Base-by-base conservation (phyloP, 331 rosid species). In the Spiraea crenata region DNA sequence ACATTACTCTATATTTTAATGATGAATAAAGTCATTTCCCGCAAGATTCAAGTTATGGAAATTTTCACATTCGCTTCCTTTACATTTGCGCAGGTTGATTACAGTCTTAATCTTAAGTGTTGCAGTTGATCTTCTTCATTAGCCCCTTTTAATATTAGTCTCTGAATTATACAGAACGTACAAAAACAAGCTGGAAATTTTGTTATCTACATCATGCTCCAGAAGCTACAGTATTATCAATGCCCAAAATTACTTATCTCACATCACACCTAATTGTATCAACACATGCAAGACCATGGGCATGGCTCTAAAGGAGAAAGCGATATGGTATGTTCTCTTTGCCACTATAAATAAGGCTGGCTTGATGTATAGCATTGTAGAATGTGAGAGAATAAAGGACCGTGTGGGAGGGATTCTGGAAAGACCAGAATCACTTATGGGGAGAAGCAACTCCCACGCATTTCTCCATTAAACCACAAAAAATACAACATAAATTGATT, bases 271-370 rank as follows among this genome's bases (percentile, higher is more conserved):
- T 34, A 37, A 65, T 31, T 57, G 54, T 55, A 70, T 44, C 74
- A 44, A 17, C 64, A 70, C 74, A 11, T 57, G 42, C 65, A 44
- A 56, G 65, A 37, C 57, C 65, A 44, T 46, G 55, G 66, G n/a
- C 65, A 31, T 70, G 5, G 54, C 35, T 37, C 9, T 6, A 57
- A n/a, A 14, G 44, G 57, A 59, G 37, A 57, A 45, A 11, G 17
- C 38, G 3, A 5, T 39, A 12, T 70, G 65, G 55, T 70, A 46
- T 45, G 66, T 57, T 31, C 9, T 57, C 35, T n/a, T 1, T 44
- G 45, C 3, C 16, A 44, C n/a, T 41, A 35, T 57, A 47, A 47
- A 11, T 61, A 11, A 52, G 50, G 52, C 0, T 57, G 45, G 38
- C 5, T 62, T 63, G 39, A 67, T 25, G 38, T 46, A 49, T 3